Base-by-base conservation (phyloP, 495 filamentous ascomycete species). In the Trypethelium eluteriae region DNA sequence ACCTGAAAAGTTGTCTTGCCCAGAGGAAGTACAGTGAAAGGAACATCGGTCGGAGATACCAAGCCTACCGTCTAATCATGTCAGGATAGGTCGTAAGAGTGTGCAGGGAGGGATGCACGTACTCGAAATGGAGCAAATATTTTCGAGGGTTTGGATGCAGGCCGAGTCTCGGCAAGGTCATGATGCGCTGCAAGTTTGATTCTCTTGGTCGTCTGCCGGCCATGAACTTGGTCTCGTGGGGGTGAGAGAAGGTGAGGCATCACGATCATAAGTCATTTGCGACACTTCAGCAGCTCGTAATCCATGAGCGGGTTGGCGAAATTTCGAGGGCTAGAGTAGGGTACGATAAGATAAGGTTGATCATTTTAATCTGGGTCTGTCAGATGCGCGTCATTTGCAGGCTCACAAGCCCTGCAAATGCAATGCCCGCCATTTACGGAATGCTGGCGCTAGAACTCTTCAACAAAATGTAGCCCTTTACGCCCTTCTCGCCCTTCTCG, bases 1-100 rank as follows among this genome's bases (percentile, higher is more conserved):
- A 99, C 90, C 73, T 99, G 94, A 75, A 94, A 97, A 18, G 92
- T 96, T 5, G 91, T 90, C 75, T 95, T 96, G 65, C 94, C 94
- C 16, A 96, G 79, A 2, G 94, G 90, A 34, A 93, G 83, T 32
- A 87, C 86, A 7, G 93, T 90, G 72, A 98, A 97, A 5, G 94
- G 93, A 2, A 96, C 90, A 41, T 82, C 69, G 12, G 93, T 96
- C 2, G 94, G 90, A 14, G 95, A 96, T 14, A 98, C 91, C 9
- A 98, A 82, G 56, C 94, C 94, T 70, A 99, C 79, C 41, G 95
- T 96, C 91, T 96, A 67, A 16, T 64, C 56, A 64, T 41, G 35
- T 71, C 53, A 71, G 69, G n/a, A 61, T 16, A 3, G 3, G 38
- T 16, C n/a, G 4, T 25, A 34, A 14, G 38, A 14, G n/a, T 41